Base-by-base conservation (phyloP, 805 yeast species). In the Diddensiella transvaalensis region DNA sequence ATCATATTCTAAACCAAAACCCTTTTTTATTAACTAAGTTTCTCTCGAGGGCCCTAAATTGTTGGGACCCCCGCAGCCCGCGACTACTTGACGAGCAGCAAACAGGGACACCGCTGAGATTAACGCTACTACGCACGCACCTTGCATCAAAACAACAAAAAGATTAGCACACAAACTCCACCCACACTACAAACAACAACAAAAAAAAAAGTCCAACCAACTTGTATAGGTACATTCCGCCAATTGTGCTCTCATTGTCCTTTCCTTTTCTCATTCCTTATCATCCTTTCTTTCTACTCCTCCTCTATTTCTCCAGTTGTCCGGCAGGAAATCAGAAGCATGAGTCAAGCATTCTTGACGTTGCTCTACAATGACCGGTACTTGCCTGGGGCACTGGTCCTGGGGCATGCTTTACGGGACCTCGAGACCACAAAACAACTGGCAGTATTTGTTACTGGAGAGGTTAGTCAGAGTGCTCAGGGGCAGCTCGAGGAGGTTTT, bases 311-410 rank as follows among this genome's bases (percentile, higher is more conserved):
- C n/a, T n/a, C n/a, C n/a, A n/a, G n/a, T n/a, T n/a, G n/a, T n/a
- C n/a, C n/a, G n/a, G n/a, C n/a, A 29, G 32, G 13, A 13, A 29
- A 29, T 10, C 17, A 33, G 35, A 10, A 11, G 30, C 15, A 44
- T 39, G 45, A 21, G 24, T 11, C 40, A 51, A 24, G 79, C 73
- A 22, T 66, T 71, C 51, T 63, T 69, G 47, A 73, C 81, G 3
- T 64, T 78, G 37, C 64, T 79, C 22, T 75, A 73, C 56, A 65
- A 67, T 47, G 69, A 73, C 46, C 60, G 61, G 44, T 79, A 79
- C 41, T 55, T 66, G 6, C 59, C 63, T 2, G 85, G 85, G 4
- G 78, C 81, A 0, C 59, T 76, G 17, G 77, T 76, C 2, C 59
- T 80, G 40, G 85, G 77, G 22, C 58, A 57, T 22, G 58, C 66